Percentiles rank a stretch among this genome's conserved stretches.
Conservation (phyloP, 352 stramenopile genomes). For the Heterotrichella gracilis region DNA sequence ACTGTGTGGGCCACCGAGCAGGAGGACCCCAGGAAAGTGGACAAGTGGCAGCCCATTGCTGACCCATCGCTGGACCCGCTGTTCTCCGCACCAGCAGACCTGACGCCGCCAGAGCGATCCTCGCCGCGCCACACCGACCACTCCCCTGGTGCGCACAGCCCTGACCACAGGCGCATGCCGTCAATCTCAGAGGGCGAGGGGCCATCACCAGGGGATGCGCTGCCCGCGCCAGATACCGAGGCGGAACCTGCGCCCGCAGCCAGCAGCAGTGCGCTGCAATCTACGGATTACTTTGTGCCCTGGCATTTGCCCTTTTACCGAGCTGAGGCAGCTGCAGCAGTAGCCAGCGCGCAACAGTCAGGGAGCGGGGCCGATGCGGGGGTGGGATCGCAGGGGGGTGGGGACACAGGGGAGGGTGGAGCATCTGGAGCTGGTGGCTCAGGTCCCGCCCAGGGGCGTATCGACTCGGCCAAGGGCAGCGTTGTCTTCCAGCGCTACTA, state of each 20-base stretch:
- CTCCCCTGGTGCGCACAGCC: too few species aligned
- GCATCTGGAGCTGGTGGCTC: not conserved
- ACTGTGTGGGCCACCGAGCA: conserved; percentile 48
- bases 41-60: too few species aligned
- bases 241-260: too few species aligned
- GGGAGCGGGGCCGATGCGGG: conserved; percentile 9
- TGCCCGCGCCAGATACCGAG: too few species aligned
- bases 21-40: conserved; percentile 16
- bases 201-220: too few species aligned
- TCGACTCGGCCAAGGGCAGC: conserved; percentile 28
- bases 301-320: conserved; percentile 30
- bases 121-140: too few species aligned
- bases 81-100: too few species aligned
- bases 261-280: too few species aligned
- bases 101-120: too few species aligned
- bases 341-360: not conserved
- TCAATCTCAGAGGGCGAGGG: too few species aligned
- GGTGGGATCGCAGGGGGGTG: not conserved
- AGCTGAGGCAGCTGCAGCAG: not conserved
- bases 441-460: conserved; percentile 20
- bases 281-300: conserved; percentile 41
- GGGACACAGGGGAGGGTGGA: not conserved
- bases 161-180: too few species aligned
- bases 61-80: too few species aligned
- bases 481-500: conserved; percentile 47